phyloP scores from a whole-genome alignment of 768 basidiomycete genomes.

The Tylopilus plumbeoviolaceoides region DNA sequence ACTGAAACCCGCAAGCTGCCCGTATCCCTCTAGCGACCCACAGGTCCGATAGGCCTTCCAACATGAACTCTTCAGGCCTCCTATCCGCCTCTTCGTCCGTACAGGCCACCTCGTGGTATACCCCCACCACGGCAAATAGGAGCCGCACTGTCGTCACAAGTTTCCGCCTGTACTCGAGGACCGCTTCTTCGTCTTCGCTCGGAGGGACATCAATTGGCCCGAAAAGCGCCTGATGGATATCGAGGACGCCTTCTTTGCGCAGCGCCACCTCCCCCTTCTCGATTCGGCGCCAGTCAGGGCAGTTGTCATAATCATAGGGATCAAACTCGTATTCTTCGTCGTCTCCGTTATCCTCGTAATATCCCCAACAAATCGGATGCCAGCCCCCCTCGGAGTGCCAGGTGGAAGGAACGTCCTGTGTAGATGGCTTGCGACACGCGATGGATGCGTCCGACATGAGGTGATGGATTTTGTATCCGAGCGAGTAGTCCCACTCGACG shows the following conservation, averaged over 20 bases:
- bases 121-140: constrained; percentile 8
- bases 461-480: constrained; percentile 5
- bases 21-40: constrained; percentile 14
- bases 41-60: constrained; percentile 13
- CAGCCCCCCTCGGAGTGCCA: constrained; percentile 9
- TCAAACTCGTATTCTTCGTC: not conserved
- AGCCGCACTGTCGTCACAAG: constrained; percentile 6
- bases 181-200: not conserved
- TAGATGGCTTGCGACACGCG: not conserved
- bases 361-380: constrained; percentile 15
- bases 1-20: constrained; percentile 12
- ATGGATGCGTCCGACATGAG: not conserved
- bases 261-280: constrained; percentile 6
- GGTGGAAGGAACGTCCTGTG: not conserved
- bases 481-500: constrained; percentile 11
- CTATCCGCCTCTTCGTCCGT: constrained; percentile 4
- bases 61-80: not conserved
- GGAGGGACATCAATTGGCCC: constrained; percentile 1
- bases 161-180: constrained; percentile 1
- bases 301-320: not conserved
- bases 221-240: constrained; percentile 9
- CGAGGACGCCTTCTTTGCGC: constrained; percentile 5
- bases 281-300: not conserved
- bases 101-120: constrained; percentile 11
- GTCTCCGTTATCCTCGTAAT: constrained; percentile 4